These are phyloP conservation scores for Fusarium illudens DNA, from an alignment of 2,329 filamentous ascomycete genomes.

Conservation along the genomic window DNA sequence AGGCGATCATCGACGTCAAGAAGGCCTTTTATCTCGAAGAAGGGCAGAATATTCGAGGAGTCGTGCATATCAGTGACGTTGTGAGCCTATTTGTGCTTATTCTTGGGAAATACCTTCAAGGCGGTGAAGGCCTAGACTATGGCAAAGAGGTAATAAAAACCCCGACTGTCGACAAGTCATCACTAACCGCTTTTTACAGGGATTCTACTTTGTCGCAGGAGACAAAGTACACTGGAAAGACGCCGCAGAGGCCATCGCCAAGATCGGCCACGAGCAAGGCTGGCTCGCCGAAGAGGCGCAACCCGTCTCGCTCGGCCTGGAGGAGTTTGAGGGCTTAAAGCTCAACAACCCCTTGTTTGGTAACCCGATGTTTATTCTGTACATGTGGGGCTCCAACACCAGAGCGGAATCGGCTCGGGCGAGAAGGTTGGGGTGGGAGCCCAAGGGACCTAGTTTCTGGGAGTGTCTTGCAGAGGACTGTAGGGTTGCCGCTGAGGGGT, in stretches of 20 bases:
- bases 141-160: not conserved
- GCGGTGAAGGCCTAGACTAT: not conserved
- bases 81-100: conserved; percentile 19
- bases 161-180: accelerated
- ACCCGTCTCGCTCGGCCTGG: not conserved
- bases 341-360: not conserved
- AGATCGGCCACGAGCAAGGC: not conserved
- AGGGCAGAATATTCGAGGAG: not conserved
- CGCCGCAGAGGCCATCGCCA: not conserved
- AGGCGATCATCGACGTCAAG: not conserved
- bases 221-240: not conserved
- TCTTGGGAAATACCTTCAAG: not conserved
- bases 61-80: not conserved
- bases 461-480: not conserved
- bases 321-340: not conserved
- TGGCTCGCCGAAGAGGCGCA: not conserved
- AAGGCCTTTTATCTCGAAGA: not conserved
- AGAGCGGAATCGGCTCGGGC: not conserved
- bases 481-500: not conserved
- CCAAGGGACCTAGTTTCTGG: not conserved
- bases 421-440: not conserved
- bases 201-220: not conserved
- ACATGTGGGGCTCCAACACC: not conserved
- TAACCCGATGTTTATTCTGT: not conserved
- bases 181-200: not conserved